Base-by-base conservation (phyloP, 1,139 yeast species). In the Taphrina deformans region DNA sequence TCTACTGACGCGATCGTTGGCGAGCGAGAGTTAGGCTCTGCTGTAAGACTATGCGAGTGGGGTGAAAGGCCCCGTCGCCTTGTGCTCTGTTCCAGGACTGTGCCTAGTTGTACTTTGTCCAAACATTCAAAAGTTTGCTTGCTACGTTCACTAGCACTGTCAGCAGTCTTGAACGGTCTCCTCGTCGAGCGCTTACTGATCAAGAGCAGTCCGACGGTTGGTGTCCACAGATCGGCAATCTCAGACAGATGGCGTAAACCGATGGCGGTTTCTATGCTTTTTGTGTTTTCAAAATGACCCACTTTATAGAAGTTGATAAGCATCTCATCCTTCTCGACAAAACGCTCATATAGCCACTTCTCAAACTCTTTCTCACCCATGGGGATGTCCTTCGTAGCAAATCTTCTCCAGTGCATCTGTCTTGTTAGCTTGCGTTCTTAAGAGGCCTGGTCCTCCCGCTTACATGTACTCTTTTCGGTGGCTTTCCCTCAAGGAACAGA, bases 381-480 rank as follows among this genome's bases (percentile, higher is more conserved):
- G 24, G 63, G 63, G 3, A 59, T 48, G 27, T 59, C 63, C 12
- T 35, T 48, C n/a, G 55, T 52, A 12, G 63, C 63, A n/a, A 59
- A 59, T 2, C 53, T 14, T 6, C 63, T 40, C 63, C 63, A 59
- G 41, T 59, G 55, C 63, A 59, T 59, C 58, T 53, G 35, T 9
- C 6, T 2, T 16, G 27, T 31, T 40, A 38, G 46, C 21, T n/a
- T n/a, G n/a, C n/a, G n/a, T n/a, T n/a, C n/a, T n/a, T n/a, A n/a
- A n/a, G n/a, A n/a, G n/a, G n/a, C n/a, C n/a, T n/a, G n/a, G n/a
- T n/a, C n/a, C n/a, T n/a, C n/a, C n/a, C n/a, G 14, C 48, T 2
- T 53, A 88, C 83, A 71, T 83, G 83, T 9, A 91, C 85, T 14
- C 78, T 70, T 51, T 80, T 77, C 0, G 98, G 98, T 21, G 90